Conservation (phyloP, 129 eudicot genomes). For the Centrapalus pauciflorus region DNA sequence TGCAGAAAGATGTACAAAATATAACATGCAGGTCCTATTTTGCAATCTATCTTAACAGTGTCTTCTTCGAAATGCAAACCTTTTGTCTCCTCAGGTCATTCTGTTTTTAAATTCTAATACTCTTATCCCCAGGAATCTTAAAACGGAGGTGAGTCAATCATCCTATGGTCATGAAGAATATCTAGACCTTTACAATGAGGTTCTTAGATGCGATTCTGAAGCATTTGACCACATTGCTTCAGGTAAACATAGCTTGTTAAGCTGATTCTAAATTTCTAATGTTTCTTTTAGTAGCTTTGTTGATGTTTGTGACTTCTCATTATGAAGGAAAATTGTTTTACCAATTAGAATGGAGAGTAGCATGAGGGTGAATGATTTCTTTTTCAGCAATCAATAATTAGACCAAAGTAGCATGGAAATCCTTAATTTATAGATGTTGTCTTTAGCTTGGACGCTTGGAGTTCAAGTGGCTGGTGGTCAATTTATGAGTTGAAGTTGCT, state of each 20-base stretch:
- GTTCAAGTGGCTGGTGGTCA: not conserved
- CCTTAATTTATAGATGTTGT: not conserved
- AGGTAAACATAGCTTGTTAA: conserved; percentile 58
- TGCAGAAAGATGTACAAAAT: conserved; percentile 10
- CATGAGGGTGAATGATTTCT: not conserved
- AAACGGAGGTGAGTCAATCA: conserved; percentile 32
- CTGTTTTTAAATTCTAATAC: not conserved
- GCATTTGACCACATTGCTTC: conserved; percentile 61
- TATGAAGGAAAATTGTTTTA: conserved; percentile 8
- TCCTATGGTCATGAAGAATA: conserved; percentile 44
- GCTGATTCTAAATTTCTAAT: conserved; percentile 8
- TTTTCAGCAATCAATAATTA: not conserved
- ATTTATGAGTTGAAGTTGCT: conserved; percentile 2
- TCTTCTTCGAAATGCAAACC: not conserved
- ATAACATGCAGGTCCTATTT: conserved; percentile 4
- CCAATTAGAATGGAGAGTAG: not conserved
- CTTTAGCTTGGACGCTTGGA: conserved; percentile 1
- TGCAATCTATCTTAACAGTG: not conserved
- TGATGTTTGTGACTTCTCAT: not conserved
- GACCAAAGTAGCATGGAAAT: conserved; percentile 12
- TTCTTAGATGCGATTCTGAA: conserved; percentile 56
- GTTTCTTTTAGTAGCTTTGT: conserved; percentile 10
- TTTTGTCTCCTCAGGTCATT: not conserved
- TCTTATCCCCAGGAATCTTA: conserved; percentile 60
- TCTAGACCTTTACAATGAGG: conserved; percentile 62